Evolutionary conservation across 176 grass and related monocot species (phyloP), one percentile per base, ranked within the genome.

Genomic region (Poa annua): DNA sequence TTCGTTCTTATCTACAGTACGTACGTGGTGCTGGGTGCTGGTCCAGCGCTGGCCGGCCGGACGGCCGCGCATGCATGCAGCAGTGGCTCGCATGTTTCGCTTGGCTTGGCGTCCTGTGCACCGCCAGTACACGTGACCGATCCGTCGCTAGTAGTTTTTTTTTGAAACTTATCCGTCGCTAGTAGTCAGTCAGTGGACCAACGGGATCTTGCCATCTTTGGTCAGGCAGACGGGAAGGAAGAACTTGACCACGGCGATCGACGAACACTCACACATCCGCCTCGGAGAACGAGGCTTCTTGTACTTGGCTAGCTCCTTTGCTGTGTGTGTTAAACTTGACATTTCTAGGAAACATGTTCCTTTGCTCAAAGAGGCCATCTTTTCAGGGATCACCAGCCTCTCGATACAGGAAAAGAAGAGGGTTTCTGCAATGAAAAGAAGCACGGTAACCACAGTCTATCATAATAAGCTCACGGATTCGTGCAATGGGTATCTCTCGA

Each of bases 141-240:
- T 76, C 89, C 66, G 76, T 86, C 84, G 66, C 79, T 55, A 69
- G 83, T 60, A 39, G 0, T 39, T n/a, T n/a, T n/a, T n/a, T n/a
- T n/a, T n/a, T n/a, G n/a, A n/a, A n/a, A n/a, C n/a, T n/a, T n/a
- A 39, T 76, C 89, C 66, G 76, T 86, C 84, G 66, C 79, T 55
- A 69, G 83, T 60, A 39, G 0, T 39, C 38, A 39, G 81, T 54
- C 39, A 90, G 84, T 38, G 91, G 88, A 75, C 78, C 88, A 66
- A 61, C 74, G 0, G 79, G 82, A 80, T 88, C 62, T 66, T 57
- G 83, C 66, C 86, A 83, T 39, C 84, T 45, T 82, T 83, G 88
- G 69, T 86, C 90, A 21, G 80, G 64, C 36, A 86, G 76, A 84
- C 59, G 69, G 51, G 76, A 79, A 80, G 74, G 70, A 74, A 83